A percentile compares a stretch with the other conserved stretches of the same genome.
Evolutionary conservation across 2,329 filamentous ascomycete genomes (phyloP).

Genomic region (Didymella pinodella): DNA sequence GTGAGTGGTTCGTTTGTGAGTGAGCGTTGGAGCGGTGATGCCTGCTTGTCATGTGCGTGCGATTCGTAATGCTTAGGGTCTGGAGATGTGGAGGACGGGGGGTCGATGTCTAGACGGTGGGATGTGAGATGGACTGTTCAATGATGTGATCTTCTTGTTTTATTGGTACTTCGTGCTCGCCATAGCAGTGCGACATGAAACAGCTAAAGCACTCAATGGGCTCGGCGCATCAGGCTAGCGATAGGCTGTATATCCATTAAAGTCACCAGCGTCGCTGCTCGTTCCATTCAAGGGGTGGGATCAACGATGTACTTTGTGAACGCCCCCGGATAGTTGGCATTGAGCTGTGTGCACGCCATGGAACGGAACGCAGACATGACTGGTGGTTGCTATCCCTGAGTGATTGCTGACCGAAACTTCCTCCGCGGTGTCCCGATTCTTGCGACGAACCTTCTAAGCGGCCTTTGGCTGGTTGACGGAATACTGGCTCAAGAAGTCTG

Average conservation of each 20-base stretch:
- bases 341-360: background rate
- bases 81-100: too few relatives aligned
- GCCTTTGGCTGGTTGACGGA: conserved; percentile 51
- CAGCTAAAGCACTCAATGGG: background rate
- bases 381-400: background rate
- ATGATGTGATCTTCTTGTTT: too few relatives aligned
- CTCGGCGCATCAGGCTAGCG: background rate
- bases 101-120: too few relatives aligned
- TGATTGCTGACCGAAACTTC: background rate
- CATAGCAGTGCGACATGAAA: background rate
- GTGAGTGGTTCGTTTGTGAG: too few relatives aligned
- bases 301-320: background rate
- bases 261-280: background rate
- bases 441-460: background rate
- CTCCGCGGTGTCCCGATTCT: conserved; percentile 20
- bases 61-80: too few relatives aligned
- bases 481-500: conserved; percentile 82
- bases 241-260: too few relatives aligned
- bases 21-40: too few relatives aligned
- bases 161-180: background rate
- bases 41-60: too few relatives aligned
- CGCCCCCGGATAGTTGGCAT: background rate
- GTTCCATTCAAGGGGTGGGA: background rate
- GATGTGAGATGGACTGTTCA: too few relatives aligned
- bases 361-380: background rate